Evolutionary conservation across 2,329 filamentous ascomycete genomes (phyloP), one percentile per base, ranked within the genome.

Genomic region (Ascochyta pisi): DNA sequence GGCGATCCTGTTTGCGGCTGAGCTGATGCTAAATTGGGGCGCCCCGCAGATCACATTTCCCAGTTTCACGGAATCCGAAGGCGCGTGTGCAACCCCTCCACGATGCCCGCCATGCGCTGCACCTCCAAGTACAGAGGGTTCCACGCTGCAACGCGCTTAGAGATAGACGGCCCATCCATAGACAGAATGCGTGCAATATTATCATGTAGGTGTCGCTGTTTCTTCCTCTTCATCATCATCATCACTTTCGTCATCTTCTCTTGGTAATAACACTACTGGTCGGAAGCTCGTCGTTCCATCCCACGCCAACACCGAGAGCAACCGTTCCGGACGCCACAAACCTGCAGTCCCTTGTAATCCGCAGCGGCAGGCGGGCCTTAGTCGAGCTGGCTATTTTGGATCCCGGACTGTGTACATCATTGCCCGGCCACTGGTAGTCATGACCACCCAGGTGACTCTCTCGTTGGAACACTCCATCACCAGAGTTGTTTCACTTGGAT

Each of bases 351-450:
- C 49, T 45, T 38, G 54, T 40, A 35, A 31, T 49, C 44, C 44
- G 54, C 44, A 57, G 47, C 53, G 43, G 47, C 47, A 31, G 9
- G 41, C 24, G 35, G 43, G 23, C 29, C 31, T 44, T 49, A 52
- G 27, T 44, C 33, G 54, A 44, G 26, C 23, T 38, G 33, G 34
- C 54, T 57, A 57, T 57, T 57, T 57, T 57, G 49, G 34, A 44
- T 37, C 13, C 34, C 44, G 43, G 49, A 47, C 47, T 51, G 54
- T 61, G 50, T 58, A 60, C 51, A 62, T 49, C 57, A 48, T 46
- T 62, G 61, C 56, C 54, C 61, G 58, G 60, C 58, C 50, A 60
- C 50, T 51, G 42, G 33, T 51, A 51, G 53, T 56, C 43, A 57
- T 66, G 63, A 56, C 43, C 23, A 57, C 44, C 35, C 50, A 61